A percentile compares a stretch with the other conserved stretches of the same genome.
phyloP scores from a whole-genome alignment of 2,329 filamentous ascomycete species.

The Fusarium gaditjirri region DNA sequence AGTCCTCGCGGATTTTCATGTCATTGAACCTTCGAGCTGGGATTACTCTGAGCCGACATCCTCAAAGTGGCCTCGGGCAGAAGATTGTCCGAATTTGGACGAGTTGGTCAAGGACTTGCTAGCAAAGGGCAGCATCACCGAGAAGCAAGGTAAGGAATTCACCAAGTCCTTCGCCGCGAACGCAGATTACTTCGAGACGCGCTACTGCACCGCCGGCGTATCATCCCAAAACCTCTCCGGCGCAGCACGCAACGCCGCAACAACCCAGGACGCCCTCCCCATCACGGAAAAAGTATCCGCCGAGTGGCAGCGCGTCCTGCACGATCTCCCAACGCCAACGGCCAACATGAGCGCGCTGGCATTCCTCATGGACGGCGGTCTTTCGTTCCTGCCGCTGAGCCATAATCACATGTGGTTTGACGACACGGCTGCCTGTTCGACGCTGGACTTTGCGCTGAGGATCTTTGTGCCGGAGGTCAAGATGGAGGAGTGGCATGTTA shows the following conservation, averaged over 20 bases:
- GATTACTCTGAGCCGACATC: conserved; percentile 53
- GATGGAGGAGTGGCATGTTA: conserved; percentile 55
- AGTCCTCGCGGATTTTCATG: conserved; percentile 59
- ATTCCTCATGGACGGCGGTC: conserved; percentile 57
- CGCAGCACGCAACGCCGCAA: conserved; percentile 53
- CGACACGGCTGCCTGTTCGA: conserved; percentile 56
- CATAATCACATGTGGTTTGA: conserved; percentile 56
- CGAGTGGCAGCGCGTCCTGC: conserved; percentile 53
- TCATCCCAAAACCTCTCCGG: conserved; percentile 57
- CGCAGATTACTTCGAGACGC: conserved; percentile 48
- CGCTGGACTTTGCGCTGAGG: conserved; percentile 62
- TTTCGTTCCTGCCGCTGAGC: conserved; percentile 57
- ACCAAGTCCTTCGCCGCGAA: conserved; percentile 45
- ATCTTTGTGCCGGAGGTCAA: conserved; percentile 54
- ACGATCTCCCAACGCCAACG: conserved; percentile 31
- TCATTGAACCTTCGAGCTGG: conserved; percentile 51
- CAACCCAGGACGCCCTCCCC: conserved; percentile 46
- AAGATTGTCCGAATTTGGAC: conserved; percentile 36
- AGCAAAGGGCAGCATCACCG: conserved; percentile 40
- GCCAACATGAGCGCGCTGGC: conserved; percentile 53
- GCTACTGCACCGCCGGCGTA: conserved; percentile 53
- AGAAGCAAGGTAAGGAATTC: conserved; percentile 38
- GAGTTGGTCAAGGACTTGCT: conserved; percentile 27
- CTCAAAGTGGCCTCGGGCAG: conserved; percentile 45
- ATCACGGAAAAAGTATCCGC: conserved; percentile 52